phyloP scores from a whole-genome alignment of 2,329 filamentous ascomycete species.

The Endocalyx cinctus region DNA sequence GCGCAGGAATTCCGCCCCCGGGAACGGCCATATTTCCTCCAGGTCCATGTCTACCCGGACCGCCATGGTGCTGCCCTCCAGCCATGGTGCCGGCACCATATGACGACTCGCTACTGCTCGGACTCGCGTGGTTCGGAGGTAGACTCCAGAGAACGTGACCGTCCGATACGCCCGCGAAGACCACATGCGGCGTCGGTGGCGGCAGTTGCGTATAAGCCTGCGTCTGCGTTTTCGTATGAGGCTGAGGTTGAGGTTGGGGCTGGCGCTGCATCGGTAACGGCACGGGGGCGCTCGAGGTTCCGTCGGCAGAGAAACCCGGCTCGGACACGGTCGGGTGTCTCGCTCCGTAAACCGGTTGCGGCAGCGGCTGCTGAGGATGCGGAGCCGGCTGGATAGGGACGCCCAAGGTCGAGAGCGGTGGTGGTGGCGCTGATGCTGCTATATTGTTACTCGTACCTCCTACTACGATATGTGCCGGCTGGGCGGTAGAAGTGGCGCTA shows the following conservation, averaged over 20 bases:
- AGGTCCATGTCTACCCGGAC: slow-evolving; percentile 1
- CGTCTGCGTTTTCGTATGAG: slow-evolving; percentile 1
- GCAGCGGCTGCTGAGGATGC: not conserved
- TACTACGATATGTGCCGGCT: too few species aligned
- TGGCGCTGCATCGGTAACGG: slow-evolving; percentile 1
- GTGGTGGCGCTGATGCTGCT: slow-evolving; percentile 1
- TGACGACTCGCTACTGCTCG: slow-evolving; percentile 38
- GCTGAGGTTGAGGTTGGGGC: slow-evolving; percentile 7
- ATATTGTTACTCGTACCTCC: slow-evolving; percentile 33
- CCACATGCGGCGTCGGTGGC: slow-evolving; percentile 21
- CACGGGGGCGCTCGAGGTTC: not conserved
- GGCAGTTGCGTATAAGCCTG: slow-evolving; percentile 5
- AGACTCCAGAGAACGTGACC: slow-evolving; percentile 43
- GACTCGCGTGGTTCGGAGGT: slow-evolving; percentile 35
- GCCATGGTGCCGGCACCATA: not conserved
- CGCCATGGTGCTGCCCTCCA: not conserved
- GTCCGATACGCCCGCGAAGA: slow-evolving; percentile 43
- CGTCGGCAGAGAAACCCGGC: not conserved
- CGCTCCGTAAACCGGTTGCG: not conserved
- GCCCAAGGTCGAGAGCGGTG: too few species aligned
- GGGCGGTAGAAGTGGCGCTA: too few species aligned
- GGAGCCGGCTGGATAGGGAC: too few species aligned
- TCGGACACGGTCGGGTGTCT: too few species aligned
- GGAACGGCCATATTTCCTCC: slow-evolving; percentile 4
- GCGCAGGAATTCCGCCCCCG: slow-evolving; percentile 8